Evolutionary conservation across 1,139 yeast species (phyloP).

Genomic region (Eremothecium sinecaudum): DNA sequence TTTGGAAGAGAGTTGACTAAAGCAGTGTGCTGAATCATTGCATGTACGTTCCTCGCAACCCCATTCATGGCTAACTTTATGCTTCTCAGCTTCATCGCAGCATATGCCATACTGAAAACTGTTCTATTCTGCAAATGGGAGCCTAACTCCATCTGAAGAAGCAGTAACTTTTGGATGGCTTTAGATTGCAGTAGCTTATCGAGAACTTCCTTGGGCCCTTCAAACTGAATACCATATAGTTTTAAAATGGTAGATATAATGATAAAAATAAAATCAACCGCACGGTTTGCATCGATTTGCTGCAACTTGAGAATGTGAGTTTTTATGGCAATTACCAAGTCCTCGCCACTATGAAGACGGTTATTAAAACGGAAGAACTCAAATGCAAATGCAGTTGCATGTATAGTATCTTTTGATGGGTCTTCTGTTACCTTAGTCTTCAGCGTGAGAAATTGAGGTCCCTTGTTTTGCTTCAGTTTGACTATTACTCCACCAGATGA

Average conservation of each 20-base stretch:
- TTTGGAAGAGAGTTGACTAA: conserved; percentile 25
- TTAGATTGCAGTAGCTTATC: conserved; percentile 31
- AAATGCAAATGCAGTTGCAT: conserved; percentile 30
- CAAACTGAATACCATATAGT: conserved; percentile 29
- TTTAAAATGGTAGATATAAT: conserved; percentile 26
- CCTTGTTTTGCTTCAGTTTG: conserved; percentile 14
- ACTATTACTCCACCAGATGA: conserved; percentile 28
- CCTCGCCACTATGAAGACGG: conserved; percentile 29
- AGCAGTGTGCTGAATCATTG: conserved; percentile 25
- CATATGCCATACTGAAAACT: conserved; percentile 28
- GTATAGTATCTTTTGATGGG: conserved; percentile 17
- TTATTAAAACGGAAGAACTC: conserved; percentile 31
- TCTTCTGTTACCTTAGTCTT: conserved; percentile 14
- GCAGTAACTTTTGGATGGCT: conserved; percentile 30
- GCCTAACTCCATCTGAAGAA: conserved; percentile 30
- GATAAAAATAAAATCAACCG: conserved; percentile 23
- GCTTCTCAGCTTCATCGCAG: conserved; percentile 27
- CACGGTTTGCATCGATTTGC: conserved; percentile 20
- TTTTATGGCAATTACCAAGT: conserved; percentile 29
- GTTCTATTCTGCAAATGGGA: conserved; percentile 21
- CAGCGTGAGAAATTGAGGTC: conserved; percentile 20
- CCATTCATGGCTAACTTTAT: conserved; percentile 31
- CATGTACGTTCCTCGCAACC: conserved; percentile 28
- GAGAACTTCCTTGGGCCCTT: conserved; percentile 30
- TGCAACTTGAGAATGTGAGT: conserved; percentile 22